A percentile compares a stretch with the other conserved stretches of the same genome.
These are phyloP conservation scores for Aegilops tauschii DNA, from an alignment of 176 grass and related monocot species.

Conservation along the genomic window DNA sequence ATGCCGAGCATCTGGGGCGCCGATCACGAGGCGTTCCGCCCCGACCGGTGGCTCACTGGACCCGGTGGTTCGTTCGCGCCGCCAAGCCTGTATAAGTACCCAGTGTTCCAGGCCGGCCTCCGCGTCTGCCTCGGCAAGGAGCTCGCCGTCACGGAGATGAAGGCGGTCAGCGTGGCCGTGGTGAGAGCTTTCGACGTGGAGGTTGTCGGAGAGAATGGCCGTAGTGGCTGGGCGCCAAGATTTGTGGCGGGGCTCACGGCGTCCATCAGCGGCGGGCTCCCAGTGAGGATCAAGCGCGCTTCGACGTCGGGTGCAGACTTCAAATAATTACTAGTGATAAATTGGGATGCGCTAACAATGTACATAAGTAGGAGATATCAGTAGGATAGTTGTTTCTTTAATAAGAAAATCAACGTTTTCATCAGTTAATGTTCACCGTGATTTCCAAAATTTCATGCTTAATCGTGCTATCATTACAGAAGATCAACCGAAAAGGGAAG, in stretches of 20 bases:
- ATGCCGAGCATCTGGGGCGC: slow-evolving; percentile 57
- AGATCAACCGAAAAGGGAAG: too few species aligned
- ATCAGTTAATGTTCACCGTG: background rate
- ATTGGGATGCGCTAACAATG: background rate
- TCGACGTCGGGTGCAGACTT: background rate
- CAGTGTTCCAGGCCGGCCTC: slow-evolving; percentile 45
- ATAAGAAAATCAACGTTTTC: background rate
- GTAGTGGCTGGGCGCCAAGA: slow-evolving; percentile 14
- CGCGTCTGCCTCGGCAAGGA: slow-evolving; percentile 29
- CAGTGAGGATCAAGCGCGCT: slow-evolving; percentile 34
- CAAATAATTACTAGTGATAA: background rate
- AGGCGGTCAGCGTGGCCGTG: slow-evolving; percentile 44
- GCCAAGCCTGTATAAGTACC: slow-evolving; percentile 40
- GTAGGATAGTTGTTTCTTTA: slow-evolving; percentile 18
- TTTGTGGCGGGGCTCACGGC: slow-evolving; percentile 61
- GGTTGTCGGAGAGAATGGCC: slow-evolving; percentile 25
- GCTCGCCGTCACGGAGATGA: slow-evolving; percentile 29
- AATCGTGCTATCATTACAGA: too few species aligned
- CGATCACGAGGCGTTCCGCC: slow-evolving; percentile 36
- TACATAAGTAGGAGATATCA: slow-evolving; percentile 20
- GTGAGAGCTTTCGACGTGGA: slow-evolving; percentile 53
- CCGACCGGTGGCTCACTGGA: slow-evolving; percentile 39
- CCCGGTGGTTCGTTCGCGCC: slow-evolving; percentile 33
- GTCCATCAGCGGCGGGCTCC: slow-evolving; percentile 53
- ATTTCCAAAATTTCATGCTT: background rate